Evolutionary conservation across 2,329 filamentous ascomycete species (phyloP).

Genomic region (Trichoderma gracile): DNA sequence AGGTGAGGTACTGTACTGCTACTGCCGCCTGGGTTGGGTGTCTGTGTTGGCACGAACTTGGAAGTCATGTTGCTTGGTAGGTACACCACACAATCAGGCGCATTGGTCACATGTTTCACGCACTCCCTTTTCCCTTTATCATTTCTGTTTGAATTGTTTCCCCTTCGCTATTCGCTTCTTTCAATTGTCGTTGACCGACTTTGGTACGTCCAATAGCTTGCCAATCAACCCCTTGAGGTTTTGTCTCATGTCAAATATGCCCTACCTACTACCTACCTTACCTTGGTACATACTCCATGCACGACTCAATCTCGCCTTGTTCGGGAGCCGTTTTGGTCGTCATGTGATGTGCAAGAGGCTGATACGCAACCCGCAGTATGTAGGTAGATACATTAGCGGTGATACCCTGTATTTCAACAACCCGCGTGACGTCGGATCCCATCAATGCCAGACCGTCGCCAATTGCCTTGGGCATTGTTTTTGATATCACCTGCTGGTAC

Average conservation of each 20-base stretch:
- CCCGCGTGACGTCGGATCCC: conserved; percentile 18
- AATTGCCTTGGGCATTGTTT: background rate
- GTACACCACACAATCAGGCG: too few relatives aligned
- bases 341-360: conserved; percentile 26
- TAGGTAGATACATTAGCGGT: conserved; percentile 21
- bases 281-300: too few relatives aligned
- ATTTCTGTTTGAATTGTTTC: too few relatives aligned
- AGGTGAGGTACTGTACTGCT: background rate
- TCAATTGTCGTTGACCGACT: background rate
- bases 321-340: conserved; percentile 15
- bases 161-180: too few relatives aligned
- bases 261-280: too few relatives aligned
- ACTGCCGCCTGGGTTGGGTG: too few relatives aligned
- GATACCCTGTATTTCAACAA: conserved; percentile 23
- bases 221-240: conserved; percentile 19
- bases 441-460: background rate
- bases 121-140: too few relatives aligned
- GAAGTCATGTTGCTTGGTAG: background rate
- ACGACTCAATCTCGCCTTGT: background rate
- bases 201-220: background rate
- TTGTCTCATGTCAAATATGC: conserved; percentile 5
- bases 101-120: background rate
- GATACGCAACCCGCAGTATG: background rate
- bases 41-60: background rate
- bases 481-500: background rate